Percentiles rank a stretch among this genome's conserved stretches.
Conservation (phyloP, 2,329 filamentous ascomycete species). For the Niveomyces coronatus region DNA sequence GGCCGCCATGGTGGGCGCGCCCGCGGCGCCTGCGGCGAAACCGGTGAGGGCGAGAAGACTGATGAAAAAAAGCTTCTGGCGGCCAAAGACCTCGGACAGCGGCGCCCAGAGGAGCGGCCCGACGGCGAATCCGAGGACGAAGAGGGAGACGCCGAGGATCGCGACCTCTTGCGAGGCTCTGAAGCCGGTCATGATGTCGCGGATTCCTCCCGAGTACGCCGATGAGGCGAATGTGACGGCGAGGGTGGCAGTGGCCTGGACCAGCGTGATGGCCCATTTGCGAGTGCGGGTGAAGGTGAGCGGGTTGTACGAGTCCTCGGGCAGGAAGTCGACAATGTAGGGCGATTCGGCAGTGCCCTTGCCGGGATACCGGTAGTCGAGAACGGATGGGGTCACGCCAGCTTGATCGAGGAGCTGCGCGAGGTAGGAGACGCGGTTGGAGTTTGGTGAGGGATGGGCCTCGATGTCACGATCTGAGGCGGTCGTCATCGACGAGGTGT, state of each 20-base stretch:
- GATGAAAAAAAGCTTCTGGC: slow-evolving; percentile 47
- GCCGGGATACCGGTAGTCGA: slow-evolving; percentile 46
- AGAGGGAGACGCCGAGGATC: slow-evolving; percentile 53
- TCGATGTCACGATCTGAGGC: slow-evolving; percentile 32
- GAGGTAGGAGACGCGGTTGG: slow-evolving; percentile 33
- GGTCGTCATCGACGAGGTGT: slow-evolving; percentile 20
- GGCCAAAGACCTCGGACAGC: slow-evolving; percentile 52
- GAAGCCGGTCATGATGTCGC: slow-evolving; percentile 45
- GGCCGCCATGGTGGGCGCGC: slow-evolving; percentile 44
- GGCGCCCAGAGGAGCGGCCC: slow-evolving; percentile 58
- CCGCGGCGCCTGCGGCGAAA: slow-evolving; percentile 52
- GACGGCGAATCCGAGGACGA: slow-evolving; percentile 51
- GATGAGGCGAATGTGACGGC: slow-evolving; percentile 61
- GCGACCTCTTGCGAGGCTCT: slow-evolving; percentile 38
- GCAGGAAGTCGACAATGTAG: slow-evolving; percentile 58
- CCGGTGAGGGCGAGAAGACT: slow-evolving; percentile 48
- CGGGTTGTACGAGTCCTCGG: slow-evolving; percentile 56
- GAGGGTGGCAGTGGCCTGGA: slow-evolving; percentile 57
- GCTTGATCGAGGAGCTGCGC: slow-evolving; percentile 46
- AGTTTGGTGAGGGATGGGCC: slow-evolving; percentile 23
- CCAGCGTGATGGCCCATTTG: slow-evolving; percentile 56
- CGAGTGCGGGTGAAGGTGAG: slow-evolving; percentile 43
- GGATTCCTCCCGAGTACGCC: slow-evolving; percentile 51
- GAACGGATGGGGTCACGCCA: slow-evolving; percentile 45
- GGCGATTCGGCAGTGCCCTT: slow-evolving; percentile 57